A percentile compares a stretch with the other conserved stretches of the same genome.
These are phyloP conservation scores for Dimargaris cristalligena DNA, from an alignment of 192 early-diverging fungal genomes.

Conservation along the genomic window DNA sequence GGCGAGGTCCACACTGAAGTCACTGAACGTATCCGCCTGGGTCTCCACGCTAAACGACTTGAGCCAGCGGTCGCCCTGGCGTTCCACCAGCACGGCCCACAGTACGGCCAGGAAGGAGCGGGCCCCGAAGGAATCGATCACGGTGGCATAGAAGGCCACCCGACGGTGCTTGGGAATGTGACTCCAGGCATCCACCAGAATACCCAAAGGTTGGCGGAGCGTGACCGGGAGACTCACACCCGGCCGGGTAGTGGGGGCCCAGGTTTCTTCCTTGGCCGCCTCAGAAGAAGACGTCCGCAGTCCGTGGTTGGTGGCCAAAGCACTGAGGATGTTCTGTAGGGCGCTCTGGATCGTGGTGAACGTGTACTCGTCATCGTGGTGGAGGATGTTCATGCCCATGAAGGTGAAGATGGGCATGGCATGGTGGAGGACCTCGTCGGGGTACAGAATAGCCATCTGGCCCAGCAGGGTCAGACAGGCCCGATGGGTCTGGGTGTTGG, in stretches of 20 bases:
- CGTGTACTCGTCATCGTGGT: slow-evolving; percentile 93
- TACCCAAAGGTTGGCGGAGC: slow-evolving; percentile 62
- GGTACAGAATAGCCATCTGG: slow-evolving; percentile 59
- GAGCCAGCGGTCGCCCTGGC: slow-evolving; percentile 34
- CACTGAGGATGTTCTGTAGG: slow-evolving; percentile 69
- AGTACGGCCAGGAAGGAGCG: slow-evolving; percentile 55
- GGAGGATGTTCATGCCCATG: slow-evolving; percentile 87
- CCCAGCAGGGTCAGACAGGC: slow-evolving; percentile 72
- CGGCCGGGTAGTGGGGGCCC: slow-evolving; percentile 7
- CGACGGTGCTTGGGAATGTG: slow-evolving; percentile 90
- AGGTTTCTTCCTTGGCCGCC: too few species aligned
- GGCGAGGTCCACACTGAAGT: slow-evolving; percentile 59
- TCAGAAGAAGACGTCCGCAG: too few species aligned
- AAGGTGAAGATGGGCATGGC: slow-evolving; percentile 97
- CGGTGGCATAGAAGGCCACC: slow-evolving; percentile 64
- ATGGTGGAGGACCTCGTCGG: slow-evolving; percentile 73
- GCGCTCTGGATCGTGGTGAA: slow-evolving; percentile 90
- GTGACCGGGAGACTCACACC: background rate
- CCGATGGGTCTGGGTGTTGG: slow-evolving; percentile 92
- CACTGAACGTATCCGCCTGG: slow-evolving; percentile 45
- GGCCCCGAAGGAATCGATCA: slow-evolving; percentile 66
- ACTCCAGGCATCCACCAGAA: slow-evolving; percentile 79
- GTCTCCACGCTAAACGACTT: slow-evolving; percentile 24
- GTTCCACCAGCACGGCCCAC: slow-evolving; percentile 54
- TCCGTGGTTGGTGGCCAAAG: slow-evolving; percentile 44